Evolutionary conservation across 192 early-diverging fungal species (phyloP).

Genomic region (Backusella psychrophila): DNA sequence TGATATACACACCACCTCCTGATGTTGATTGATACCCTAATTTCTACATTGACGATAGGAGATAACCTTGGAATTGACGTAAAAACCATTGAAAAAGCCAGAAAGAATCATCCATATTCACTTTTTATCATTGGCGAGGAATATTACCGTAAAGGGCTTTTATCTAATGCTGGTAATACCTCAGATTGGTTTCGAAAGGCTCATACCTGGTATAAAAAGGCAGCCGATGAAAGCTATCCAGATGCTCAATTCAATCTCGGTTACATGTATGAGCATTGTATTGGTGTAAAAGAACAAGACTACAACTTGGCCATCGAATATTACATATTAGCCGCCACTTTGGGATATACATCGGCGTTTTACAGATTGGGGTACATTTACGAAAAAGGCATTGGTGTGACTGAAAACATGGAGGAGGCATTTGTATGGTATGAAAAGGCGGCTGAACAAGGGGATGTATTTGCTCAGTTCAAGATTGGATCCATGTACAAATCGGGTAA

Average conservation of each 20-base stretch:
- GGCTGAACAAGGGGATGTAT: background rate
- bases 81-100: background rate
- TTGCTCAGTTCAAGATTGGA: background rate
- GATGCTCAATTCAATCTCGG: background rate
- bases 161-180: background rate
- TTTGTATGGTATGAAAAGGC: constrained; percentile 1
- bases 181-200: background rate
- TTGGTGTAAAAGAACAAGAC: background rate
- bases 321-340: background rate
- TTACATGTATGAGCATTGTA: background rate
- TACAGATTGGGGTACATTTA: background rate
- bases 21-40: background rate
- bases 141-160: background rate
- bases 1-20: background rate
- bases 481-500: background rate
- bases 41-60: background rate
- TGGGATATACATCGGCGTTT: background rate
- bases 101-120: background rate
- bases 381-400: background rate
- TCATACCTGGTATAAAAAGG: background rate
- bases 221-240: background rate
- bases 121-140: background rate
- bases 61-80: background rate
- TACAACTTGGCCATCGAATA: background rate
- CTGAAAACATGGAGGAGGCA: background rate